phyloP scores from a whole-genome alignment of 768 basidiomycete genomes.

The Russula dissimulans region DNA sequence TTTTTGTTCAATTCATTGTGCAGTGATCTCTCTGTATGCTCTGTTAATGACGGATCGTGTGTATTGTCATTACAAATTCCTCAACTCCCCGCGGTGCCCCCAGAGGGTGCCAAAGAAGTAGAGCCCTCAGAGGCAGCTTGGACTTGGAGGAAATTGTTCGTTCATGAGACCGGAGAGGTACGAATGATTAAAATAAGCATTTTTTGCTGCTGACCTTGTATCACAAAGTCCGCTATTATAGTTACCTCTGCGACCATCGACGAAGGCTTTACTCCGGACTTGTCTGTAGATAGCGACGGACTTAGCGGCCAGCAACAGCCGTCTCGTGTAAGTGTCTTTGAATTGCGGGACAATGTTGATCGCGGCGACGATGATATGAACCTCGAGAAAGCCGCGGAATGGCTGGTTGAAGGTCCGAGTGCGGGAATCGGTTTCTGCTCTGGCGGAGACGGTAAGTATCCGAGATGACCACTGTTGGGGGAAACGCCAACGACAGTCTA shows the following conservation, averaged over 20 bases:
- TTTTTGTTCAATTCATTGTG: constrained; percentile 5
- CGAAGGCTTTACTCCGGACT: not conserved
- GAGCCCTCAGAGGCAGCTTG: constrained; percentile 21
- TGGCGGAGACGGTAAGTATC: constrained; percentile 5
- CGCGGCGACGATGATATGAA: constrained; percentile 3
- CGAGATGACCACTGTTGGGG: not conserved
- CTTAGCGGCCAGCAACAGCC: not conserved
- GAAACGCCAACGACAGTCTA: constrained; percentile 16
- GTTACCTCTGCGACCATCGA: constrained; percentile 9
- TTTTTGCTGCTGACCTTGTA: not conserved
- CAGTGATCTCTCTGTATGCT: constrained; percentile 48
- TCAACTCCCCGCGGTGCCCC: constrained; percentile 22
- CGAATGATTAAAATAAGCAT: not conserved
- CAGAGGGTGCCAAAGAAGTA: constrained; percentile 29
- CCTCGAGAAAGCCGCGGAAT: constrained; percentile 11
- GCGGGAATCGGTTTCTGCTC: constrained; percentile 7
- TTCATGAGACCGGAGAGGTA: constrained; percentile 25
- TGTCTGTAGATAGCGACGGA: not conserved
- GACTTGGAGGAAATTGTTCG: constrained; percentile 29
- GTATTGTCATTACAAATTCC: constrained; percentile 28
- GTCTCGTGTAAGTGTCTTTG: constrained; percentile 10
- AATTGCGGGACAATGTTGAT: constrained; percentile 3
- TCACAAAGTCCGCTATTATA: constrained; percentile 11
- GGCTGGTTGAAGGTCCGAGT: constrained; percentile 14
- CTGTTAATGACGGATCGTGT: constrained; percentile 42